Base-by-base conservation (phyloP, 495 filamentous ascomycete species). In the Podospora australis region DNA sequence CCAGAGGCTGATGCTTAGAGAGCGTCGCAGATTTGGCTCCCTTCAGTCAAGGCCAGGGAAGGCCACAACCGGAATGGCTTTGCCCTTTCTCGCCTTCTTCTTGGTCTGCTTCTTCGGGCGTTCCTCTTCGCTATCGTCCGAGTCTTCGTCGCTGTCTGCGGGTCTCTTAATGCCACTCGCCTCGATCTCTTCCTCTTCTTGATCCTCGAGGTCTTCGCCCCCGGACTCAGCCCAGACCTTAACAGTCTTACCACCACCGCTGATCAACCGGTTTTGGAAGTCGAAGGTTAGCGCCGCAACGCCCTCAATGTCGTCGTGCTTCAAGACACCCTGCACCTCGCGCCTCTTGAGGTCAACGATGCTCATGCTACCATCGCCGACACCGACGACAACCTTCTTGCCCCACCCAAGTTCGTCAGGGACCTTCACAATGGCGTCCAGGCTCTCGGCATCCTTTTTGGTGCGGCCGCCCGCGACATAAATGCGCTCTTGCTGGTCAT, bases 401-500 rank as follows among this genome's bases (percentile, higher is more conserved):
- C 77, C 75, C 50, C 81, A 74, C 13, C 78, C 78, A 2, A 88
- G 61, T 36, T 74, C 75, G 16, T 83, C 80, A 0, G 87, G 86
- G 8, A 85, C 70, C 16, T 79, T 67, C 2, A 81, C 70, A 57
- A 94, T 66, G 16, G 78, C 73, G 61, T 95, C 89, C 29, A 94
- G 60, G 35, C 81, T 81, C 53, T 90, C 88, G 30, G 58, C 71
- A 14, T 73, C 71, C 20, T 74, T 75, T 24, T 77, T 82, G 14
- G 69, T 77, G 29, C 76, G 80, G 6, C 74, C 78, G 16, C 72
- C 66, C 44, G 82, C 76, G 7, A 96, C 76, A 39, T 84, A 78
- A 49, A 97, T 82, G 4, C 88, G 78, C 63, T 95, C 88, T 52
- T 92, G 86, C 63, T 95, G 88, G 66, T 95, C 90, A 56, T 95